Conservation (phyloP, 805 yeast species). For the Yamadazyma scolyti region DNA sequence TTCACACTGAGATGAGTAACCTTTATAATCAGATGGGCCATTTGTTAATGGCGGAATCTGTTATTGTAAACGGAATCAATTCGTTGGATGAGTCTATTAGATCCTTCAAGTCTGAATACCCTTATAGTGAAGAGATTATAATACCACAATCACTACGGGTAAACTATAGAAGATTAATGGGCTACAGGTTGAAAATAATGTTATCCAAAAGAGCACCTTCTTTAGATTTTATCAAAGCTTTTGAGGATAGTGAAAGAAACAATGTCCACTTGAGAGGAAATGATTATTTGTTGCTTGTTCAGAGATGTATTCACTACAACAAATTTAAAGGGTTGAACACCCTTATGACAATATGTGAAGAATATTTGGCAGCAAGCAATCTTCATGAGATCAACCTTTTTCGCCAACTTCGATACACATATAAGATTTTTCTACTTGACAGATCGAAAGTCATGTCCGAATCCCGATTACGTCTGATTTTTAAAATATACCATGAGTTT, state of each 20-base stretch:
- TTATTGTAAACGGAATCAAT: conserved; percentile 21
- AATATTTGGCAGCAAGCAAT: conserved; percentile 27
- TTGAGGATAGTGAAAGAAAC: conserved; percentile 5
- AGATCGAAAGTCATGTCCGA: conserved; percentile 13
- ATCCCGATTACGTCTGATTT: conserved; percentile 12
- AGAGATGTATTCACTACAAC: conserved; percentile 5
- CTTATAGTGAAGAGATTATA: conserved; percentile 9
- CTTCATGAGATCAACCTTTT: conserved; percentile 22
- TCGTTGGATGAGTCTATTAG: conserved; percentile 16
- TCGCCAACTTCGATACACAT: conserved; percentile 21
- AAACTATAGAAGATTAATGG: conserved; percentile 15
- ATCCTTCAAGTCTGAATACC: conserved; percentile 15
- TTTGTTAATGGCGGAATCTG: conserved; percentile 15
- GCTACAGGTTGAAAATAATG: conserved; percentile 14
- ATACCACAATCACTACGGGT: conserved; percentile 18
- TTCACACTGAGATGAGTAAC: conserved; percentile 26
- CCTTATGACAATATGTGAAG: conserved; percentile 23
- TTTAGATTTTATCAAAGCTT: conserved; percentile 10
- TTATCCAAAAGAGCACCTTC: conserved; percentile 3
- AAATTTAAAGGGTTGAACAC: conserved; percentile 2
- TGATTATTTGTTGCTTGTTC: conserved; percentile 15
- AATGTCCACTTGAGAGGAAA: conserved; percentile 16
- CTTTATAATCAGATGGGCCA: conserved; percentile 23
- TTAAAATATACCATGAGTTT: conserved; percentile 20
- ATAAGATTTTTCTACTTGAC: conserved; percentile 22